Evolutionary conservation across 331 rosid species (phyloP), one percentile per base, ranked within the genome.

Genomic region (Malus hybrid): DNA sequence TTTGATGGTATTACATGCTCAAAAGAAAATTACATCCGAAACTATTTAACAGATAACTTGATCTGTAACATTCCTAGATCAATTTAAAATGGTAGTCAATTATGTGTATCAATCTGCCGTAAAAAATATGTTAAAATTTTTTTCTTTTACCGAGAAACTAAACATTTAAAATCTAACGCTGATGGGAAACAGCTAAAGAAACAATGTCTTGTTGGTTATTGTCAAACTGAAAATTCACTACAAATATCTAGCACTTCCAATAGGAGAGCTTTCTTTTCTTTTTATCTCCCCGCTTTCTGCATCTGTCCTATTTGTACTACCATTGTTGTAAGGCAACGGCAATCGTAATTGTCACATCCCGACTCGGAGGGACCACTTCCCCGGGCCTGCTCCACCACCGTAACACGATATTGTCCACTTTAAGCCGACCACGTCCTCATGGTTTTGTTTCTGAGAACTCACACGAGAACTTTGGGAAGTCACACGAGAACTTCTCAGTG

Each of bases 1-100:
- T 66, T 67, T 67, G 20, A 76, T 70, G 69, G 69, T 70, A 22
- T 71, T 31, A 39, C 33, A 18, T 64, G 52, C 78, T 74, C 34
- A 56, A 32, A 20, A 16, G 57, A 7, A 10, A 12, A 24, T 10
- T 14, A 14, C 20, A n/a, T n/a, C 50, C 12, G 65, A 48, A 29
- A 50, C 19, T 29, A 6, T 15, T 32, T 68, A 16, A 66, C 28
- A 62, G 61, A 24, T 62, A 65, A 65, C 44, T 29, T 50, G 50
- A 57, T 24, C 24, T 59, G 2, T 69, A 13, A 71, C 34, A 56
- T 46, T 36, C 20, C 39, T 27, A 52, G 67, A 65, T 29, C 20
- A 34, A 32, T 20, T n/a, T 14, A 72, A 34, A 28, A 57, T 24
- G 56, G 57, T 22, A 72, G 39, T 59, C 76, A 59, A 24, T 15